These are phyloP conservation scores for Cyclocybe cylindracea DNA, from an alignment of 768 basidiomycete species.

Conservation along the genomic window DNA sequence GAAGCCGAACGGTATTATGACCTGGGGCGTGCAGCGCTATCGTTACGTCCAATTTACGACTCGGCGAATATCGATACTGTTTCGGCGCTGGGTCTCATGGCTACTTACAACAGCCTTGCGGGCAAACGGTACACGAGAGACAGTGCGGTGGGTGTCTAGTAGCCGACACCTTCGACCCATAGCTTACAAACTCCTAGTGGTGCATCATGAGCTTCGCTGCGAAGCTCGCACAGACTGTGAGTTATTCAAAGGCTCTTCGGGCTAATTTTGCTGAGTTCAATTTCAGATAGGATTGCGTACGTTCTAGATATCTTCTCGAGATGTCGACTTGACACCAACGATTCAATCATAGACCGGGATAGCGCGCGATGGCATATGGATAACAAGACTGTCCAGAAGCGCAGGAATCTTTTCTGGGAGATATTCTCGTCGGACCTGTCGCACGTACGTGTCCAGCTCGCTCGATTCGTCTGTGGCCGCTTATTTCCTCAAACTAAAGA, in stretches of 20 bases:
- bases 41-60: conserved; percentile 51
- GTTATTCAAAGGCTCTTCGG: conserved; percentile 9
- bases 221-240: conserved; percentile 60
- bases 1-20: conserved; percentile 65
- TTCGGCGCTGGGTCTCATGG: conserved; percentile 58
- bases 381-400: conserved; percentile 55
- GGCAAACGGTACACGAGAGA: conserved; percentile 54
- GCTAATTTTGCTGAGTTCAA: background rate
- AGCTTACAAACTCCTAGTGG: conserved; percentile 36
- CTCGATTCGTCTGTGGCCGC: background rate
- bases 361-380: conserved; percentile 69
- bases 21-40: conserved; percentile 55
- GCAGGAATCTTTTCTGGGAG: conserved; percentile 73
- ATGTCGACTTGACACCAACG: background rate
- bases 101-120: conserved; percentile 54
- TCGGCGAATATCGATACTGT: conserved; percentile 57
- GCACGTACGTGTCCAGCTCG: conserved; percentile 32
- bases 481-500: conserved; percentile 30
- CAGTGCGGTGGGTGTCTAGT: conserved; percentile 33
- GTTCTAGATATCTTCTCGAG: background rate
- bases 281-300: no score
- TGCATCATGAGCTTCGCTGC: conserved; percentile 54
- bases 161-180: conserved; percentile 11
- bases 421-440: conserved; percentile 62
- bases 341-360: conserved; percentile 52